These are phyloP conservation scores for Cladosporium sp. DNA, from an alignment of 2,329 filamentous ascomycete species.

Conservation along the genomic window DNA sequence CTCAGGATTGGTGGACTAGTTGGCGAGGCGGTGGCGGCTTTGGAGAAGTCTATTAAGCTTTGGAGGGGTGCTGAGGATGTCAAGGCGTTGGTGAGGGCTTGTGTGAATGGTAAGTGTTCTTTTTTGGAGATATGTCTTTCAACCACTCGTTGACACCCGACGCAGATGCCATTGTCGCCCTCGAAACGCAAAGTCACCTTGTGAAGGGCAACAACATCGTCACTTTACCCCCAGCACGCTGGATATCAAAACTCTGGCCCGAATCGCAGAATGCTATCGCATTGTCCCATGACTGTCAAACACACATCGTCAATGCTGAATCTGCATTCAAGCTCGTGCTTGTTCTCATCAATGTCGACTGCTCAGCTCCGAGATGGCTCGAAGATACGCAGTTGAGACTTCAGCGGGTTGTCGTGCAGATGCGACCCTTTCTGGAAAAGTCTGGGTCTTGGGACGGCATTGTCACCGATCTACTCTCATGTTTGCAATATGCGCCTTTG, in stretches of 20 bases:
- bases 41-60: conserved; percentile 32
- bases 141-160: conserved; percentile 19
- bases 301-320: conserved; percentile 14
- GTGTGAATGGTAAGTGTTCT: conserved; percentile 37
- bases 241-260: conserved; percentile 35
- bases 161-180: conserved; percentile 42
- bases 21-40: conserved; percentile 32
- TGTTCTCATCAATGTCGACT: conserved; percentile 19
- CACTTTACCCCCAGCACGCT: conserved; percentile 37
- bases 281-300: conserved; percentile 38
- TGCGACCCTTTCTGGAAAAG: conserved; percentile 17
- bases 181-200: conserved; percentile 32
- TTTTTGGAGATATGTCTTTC: too few species aligned
- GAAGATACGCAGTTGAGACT: conserved; percentile 21
- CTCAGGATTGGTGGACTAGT: conserved; percentile 40
- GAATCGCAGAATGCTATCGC: conserved; percentile 38
- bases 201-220: conserved; percentile 24
- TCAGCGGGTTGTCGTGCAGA: conserved; percentile 12
- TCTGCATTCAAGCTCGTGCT: conserved; percentile 26
- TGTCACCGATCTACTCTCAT: conserved; percentile 16
- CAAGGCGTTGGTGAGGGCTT: conserved; percentile 37
- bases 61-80: conserved; percentile 34
- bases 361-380: conserved; percentile 19
- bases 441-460: conserved; percentile 20
- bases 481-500: conserved; percentile 1